Evolutionary conservation across 768 basidiomycete genomes (phyloP).

Genomic region (Rhodotorula paludigena): DNA sequence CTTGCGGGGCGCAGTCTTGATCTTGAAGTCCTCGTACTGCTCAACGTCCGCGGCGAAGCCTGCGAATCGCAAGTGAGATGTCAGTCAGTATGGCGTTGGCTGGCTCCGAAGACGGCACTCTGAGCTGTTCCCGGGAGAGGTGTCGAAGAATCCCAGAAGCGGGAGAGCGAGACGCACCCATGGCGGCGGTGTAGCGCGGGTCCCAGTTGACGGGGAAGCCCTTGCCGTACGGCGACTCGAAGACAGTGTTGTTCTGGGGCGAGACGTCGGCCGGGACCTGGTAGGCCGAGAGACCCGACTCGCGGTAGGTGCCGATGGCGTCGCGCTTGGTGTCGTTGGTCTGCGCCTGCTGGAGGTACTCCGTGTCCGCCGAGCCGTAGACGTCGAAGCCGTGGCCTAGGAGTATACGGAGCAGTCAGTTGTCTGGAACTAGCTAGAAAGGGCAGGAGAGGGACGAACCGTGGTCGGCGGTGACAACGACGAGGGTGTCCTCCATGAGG

Average conservation of each 20-base stretch:
- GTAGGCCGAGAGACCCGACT: constrained; percentile 48
- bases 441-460: constrained; percentile 9
- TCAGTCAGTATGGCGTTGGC: neutral
- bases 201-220: constrained; percentile 50
- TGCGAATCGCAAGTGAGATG: too few species aligned
- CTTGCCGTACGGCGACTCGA: constrained; percentile 41
- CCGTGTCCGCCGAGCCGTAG: constrained; percentile 47
- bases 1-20: constrained; percentile 32
- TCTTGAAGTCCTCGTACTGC: constrained; percentile 42
- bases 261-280: constrained; percentile 42
- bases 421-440: neutral
- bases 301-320: constrained; percentile 47
- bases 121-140: constrained; percentile 25
- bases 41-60: constrained; percentile 41
- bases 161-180: too few species aligned
- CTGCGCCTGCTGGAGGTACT: constrained; percentile 41
- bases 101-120: neutral
- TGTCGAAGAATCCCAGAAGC: too few species aligned
- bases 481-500: constrained; percentile 46
- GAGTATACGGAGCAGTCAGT: too few species aligned
- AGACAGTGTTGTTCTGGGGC: constrained; percentile 43
- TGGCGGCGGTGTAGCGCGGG: constrained; percentile 48
- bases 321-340: constrained; percentile 45
- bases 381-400: constrained; percentile 40
- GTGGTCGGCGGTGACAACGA: constrained; percentile 48